Percentiles rank a stretch among this genome's conserved stretches.
These are phyloP conservation scores for Hymenoscyphus salicellus DNA, from an alignment of 2,329 filamentous ascomycete species.

Conservation along the genomic window DNA sequence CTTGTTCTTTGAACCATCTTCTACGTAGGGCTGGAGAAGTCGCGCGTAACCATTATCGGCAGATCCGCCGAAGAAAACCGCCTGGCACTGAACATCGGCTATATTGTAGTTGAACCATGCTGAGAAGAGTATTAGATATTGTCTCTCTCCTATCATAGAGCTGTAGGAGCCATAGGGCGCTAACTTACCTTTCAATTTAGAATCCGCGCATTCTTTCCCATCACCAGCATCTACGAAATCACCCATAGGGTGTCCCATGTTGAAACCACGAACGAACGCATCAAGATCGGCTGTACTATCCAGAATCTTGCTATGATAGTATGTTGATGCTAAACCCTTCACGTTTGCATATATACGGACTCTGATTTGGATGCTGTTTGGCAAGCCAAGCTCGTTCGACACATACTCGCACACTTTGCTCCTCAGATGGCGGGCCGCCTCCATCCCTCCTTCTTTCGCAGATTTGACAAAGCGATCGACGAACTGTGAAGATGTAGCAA, in stretches of 20 bases:
- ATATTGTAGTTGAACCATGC: slow-evolving; percentile 37
- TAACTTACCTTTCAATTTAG: slow-evolving; percentile 34
- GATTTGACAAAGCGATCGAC: no score
- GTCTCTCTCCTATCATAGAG: slow-evolving; percentile 4
- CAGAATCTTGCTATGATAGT: slow-evolving; percentile 34
- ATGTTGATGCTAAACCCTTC: slow-evolving; percentile 37
- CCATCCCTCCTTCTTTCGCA: no score
- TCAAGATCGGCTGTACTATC: slow-evolving; percentile 28
- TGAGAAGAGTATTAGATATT: slow-evolving; percentile 23
- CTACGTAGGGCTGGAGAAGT: slow-evolving; percentile 37
- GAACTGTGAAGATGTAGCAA: no score
- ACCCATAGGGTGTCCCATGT: slow-evolving; percentile 38
- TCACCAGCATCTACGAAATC: slow-evolving; percentile 43
- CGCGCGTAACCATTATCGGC: slow-evolving; percentile 44
- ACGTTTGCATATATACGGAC: not conserved
- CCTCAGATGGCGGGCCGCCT: no score
- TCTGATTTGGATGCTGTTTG: not conserved
- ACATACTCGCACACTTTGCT: no score
- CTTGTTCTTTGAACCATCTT: slow-evolving; percentile 27
- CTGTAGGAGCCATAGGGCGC: not conserved
- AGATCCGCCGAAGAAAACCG: slow-evolving; percentile 43
- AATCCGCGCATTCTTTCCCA: slow-evolving; percentile 44
- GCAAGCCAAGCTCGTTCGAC: no score
- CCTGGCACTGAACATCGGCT: slow-evolving; percentile 41
- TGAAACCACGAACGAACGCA: slow-evolving; percentile 43